Conservation (phyloP, 495 filamentous ascomycete species). For the Xylaria curta region DNA sequence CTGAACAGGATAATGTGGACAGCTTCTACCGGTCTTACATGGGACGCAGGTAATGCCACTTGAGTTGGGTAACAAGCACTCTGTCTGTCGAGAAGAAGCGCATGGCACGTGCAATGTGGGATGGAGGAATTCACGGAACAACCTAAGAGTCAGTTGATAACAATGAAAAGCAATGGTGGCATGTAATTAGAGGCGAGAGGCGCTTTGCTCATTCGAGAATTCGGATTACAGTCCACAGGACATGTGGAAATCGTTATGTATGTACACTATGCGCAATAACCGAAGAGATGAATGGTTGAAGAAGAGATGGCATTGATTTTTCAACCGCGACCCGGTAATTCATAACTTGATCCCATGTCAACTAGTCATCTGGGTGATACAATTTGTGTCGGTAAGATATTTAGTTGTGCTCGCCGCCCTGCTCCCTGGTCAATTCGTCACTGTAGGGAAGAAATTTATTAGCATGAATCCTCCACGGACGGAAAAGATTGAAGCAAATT, state of each 20-base stretch:
- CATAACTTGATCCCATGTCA: background rate
- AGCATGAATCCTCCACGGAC: conserved; percentile 19
- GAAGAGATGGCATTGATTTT: background rate
- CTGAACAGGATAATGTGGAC: conserved; percentile 71
- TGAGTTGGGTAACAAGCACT: background rate
- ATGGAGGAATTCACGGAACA: background rate
- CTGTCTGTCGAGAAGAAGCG: background rate
- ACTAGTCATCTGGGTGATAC: background rate
- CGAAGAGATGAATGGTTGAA: background rate
- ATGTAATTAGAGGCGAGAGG: conserved; percentile 32
- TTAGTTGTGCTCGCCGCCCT: conserved; percentile 79
- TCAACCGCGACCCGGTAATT: background rate
- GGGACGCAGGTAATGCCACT: conserved; percentile 60
- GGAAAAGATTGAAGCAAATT: background rate
- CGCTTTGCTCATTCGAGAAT: conserved; percentile 33
- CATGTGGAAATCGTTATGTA: conserved; percentile 26
- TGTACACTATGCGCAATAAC: conserved; percentile 40
- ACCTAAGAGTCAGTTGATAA: background rate
- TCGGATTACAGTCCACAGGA: conserved; percentile 25
- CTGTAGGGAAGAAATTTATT: conserved; percentile 47
- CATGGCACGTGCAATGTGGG: background rate
- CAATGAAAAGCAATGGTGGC: conserved; percentile 22
- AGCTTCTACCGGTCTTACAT: conserved; percentile 84
- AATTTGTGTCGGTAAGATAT: background rate
- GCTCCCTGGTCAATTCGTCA: conserved; percentile 70